A percentile compares a stretch with the other conserved stretches of the same genome.
phyloP scores from a whole-genome alignment of 31 red algal species.

The Bonnemaisonia californica region DNA sequence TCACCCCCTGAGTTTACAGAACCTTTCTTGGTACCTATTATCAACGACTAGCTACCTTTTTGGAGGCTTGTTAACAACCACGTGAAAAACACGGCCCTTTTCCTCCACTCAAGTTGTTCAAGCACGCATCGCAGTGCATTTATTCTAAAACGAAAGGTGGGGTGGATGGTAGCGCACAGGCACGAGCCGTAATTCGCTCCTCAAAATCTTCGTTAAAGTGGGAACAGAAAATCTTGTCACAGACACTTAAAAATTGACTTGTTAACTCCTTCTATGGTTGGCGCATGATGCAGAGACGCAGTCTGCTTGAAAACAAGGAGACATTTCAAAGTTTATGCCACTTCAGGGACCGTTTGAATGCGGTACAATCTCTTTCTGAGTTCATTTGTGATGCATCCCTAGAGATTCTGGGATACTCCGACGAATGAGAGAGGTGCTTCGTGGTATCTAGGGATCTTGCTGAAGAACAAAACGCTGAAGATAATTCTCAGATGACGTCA shows the following conservation, averaged over 20 bases:
- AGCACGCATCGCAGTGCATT: neutral
- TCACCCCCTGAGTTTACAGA: slow-evolving; percentile 5
- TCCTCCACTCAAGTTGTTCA: slow-evolving; percentile 1
- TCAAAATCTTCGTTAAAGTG: slow-evolving; percentile 5
- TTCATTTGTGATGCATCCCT: neutral
- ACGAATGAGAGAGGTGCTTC: no score
- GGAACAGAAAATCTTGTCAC: neutral
- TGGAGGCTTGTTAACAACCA: slow-evolving; percentile 20
- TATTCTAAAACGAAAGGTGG: slow-evolving; percentile 2
- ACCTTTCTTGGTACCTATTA: neutral
- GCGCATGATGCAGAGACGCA: neutral
- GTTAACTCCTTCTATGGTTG: slow-evolving; percentile 1
- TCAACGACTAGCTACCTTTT: neutral
- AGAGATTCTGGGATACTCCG: neutral
- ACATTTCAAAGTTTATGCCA: neutral
- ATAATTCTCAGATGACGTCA: no score
- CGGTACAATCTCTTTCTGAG: slow-evolving; percentile 21
- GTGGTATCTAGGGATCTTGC: no score
- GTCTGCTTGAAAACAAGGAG: neutral
- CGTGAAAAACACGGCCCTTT: slow-evolving; percentile 14
- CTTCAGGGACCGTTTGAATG: slow-evolving; percentile 16
- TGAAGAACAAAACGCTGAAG: no score
- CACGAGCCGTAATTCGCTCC: neutral
- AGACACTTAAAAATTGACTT: neutral
- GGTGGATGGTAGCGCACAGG: neutral